Evolutionary conservation across 225 moss, liverwort and hornwort species (phyloP), one percentile per base, ranked within the genome.

Genomic region (Marchantia polymorpha): DNA sequence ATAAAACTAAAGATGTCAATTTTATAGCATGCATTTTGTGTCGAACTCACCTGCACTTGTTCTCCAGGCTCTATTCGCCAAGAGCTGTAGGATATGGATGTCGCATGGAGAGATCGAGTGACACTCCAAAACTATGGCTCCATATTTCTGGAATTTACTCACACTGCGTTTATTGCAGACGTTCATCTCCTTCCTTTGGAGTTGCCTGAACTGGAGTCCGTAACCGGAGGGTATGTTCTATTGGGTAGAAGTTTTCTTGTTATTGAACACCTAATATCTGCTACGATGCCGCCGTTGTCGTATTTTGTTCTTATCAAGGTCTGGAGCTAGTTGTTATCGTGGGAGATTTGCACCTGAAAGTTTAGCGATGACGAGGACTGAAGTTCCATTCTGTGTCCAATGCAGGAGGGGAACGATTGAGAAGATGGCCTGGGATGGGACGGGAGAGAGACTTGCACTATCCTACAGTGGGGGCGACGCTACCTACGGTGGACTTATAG

Each of bases 381-480:
- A 10, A 67, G 64, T 64, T 64, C 64, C 11, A 64, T 8, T 13
- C 25, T 2, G 23, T 4, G 81, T 69, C 73, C 14, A 10, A 10
- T 89, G 77, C 87, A 96, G 96, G 86, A 85, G 88, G 72, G 93
- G 99, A 83, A 84, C 78, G 25, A 84, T 99, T 78, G 92, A 99
- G 69, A 91, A 90, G 80, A 93, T 95, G 92, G 99, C 92, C 27
- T 99, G 99, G 99, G 95, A 95, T 85, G 92, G 93, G 73, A 89
- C 99, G 29, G 99, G 99, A 26, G 93, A 95, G 83, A 92, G 93
- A 82, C 88, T 99, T 47, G 99, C 95, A 69, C 83, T 99, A 63
- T 90, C 99, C 47, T 99, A 83, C 72, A 84, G 64, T 73, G 89
- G 91, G 78, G 93, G 88, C 67, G 92, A 88, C 86, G 80, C 88